A percentile compares a stretch with the other conserved stretches of the same genome.
phyloP scores from a whole-genome alignment of 2,329 filamentous ascomycete genomes.

The Rhexocercosporidium sp. region DNA sequence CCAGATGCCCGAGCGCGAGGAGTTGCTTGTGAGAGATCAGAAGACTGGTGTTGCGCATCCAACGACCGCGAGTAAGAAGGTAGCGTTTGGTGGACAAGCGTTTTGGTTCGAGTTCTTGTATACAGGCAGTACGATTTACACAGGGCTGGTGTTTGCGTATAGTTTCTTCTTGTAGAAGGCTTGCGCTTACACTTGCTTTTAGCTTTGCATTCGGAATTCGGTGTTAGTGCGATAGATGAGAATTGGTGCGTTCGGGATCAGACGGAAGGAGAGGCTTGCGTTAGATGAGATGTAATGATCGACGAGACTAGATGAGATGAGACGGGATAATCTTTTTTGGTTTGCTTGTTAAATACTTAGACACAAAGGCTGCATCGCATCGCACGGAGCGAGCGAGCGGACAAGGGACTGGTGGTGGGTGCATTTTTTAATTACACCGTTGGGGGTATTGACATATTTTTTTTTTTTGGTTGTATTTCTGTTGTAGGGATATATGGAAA shows the following conservation, averaged over 20 bases:
- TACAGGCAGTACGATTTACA: conserved; percentile 55
- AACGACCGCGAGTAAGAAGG: conserved; percentile 51
- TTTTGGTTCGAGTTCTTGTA: conserved; percentile 60
- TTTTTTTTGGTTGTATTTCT: no score
- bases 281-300: neutral
- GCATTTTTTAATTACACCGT: no score
- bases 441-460: no score
- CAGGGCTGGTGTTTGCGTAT: conserved; percentile 51
- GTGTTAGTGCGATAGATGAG: no score
- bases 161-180: neutral
- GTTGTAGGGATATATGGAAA: no score
- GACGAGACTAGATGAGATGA: neutral
- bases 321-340: neutral
- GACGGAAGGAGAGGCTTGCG: neutral
- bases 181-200: no score
- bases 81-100: conserved; percentile 47
- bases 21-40: conserved; percentile 59
- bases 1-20: conserved; percentile 60
- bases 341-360: no score
- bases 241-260: no score
- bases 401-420: no score
- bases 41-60: conserved; percentile 53
- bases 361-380: no score
- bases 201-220: no score
- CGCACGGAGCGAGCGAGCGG: no score